Conservation (phyloP, 2,329 filamentous ascomycete species). For the Diaporthe caulivora region DNA sequence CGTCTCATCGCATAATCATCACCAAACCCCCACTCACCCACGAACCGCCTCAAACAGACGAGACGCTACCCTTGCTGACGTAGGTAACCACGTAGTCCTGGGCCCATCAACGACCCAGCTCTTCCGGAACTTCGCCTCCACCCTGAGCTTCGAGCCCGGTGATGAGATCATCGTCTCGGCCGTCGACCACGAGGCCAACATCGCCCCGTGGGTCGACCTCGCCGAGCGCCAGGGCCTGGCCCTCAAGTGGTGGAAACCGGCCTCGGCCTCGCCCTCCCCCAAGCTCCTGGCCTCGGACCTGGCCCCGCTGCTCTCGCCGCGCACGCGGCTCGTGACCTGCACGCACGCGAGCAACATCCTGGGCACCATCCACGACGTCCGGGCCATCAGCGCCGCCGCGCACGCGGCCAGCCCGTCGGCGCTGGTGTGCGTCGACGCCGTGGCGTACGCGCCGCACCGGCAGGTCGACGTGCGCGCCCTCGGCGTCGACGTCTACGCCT, state of each 20-base stretch:
- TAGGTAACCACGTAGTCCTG: conserved; percentile 61
- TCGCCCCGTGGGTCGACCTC: conserved; percentile 79
- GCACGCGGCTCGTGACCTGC: conserved; percentile 78
- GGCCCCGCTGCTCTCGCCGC: conserved; percentile 68
- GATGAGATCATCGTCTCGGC: conserved; percentile 79
- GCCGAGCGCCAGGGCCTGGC: conserved; percentile 70
- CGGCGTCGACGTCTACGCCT: conserved; percentile 81
- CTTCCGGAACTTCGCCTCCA: conserved; percentile 76
- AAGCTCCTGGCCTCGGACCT: conserved; percentile 70
- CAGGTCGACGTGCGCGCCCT: conserved; percentile 75
- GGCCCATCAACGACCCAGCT: conserved; percentile 82
- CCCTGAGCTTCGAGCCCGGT: conserved; percentile 64
- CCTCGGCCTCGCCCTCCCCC: conserved; percentile 55
- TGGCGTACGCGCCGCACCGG: conserved; percentile 81
- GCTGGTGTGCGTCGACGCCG: conserved; percentile 79
- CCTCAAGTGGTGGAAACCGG: conserved; percentile 78
- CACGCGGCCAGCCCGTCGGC: conserved; percentile 63
- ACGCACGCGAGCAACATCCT: conserved; percentile 82
- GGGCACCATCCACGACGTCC: conserved; percentile 76
- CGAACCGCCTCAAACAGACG: neutral
- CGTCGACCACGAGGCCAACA: conserved; percentile 84
- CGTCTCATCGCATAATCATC: conserved; percentile 26
- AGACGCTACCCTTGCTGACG: neutral
- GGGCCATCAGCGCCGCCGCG: conserved; percentile 65
- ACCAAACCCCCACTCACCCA: neutral